phyloP scores from a whole-genome alignment of 2,329 filamentous ascomycete species.

The Cladosporium sphaerospermum region DNA sequence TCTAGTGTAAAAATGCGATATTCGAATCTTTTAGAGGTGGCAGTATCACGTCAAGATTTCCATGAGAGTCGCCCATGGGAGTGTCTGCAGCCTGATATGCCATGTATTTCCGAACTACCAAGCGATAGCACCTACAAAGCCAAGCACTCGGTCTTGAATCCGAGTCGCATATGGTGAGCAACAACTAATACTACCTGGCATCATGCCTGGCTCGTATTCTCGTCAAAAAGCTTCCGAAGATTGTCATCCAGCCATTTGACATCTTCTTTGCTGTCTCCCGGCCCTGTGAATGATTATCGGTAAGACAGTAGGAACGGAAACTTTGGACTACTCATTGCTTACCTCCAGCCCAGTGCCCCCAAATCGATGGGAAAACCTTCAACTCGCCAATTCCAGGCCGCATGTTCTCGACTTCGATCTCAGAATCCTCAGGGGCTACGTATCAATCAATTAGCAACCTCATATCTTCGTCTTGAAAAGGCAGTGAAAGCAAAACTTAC shows the following conservation, averaged over 20 bases:
- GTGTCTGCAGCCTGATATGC: no score
- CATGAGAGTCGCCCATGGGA: no score
- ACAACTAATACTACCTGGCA: neutral
- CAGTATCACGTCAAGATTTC: no score
- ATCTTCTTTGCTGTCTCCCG: conserved; percentile 64
- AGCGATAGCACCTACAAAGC: no score
- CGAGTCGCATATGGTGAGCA: neutral
- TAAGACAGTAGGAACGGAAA: neutral
- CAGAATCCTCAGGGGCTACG: conserved; percentile 64
- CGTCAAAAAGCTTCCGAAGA: conserved; percentile 47
- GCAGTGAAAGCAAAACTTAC: conserved; percentile 37
- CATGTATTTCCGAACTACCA: no score
- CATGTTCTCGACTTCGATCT: conserved; percentile 64
- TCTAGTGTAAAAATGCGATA: no score
- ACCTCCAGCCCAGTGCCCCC: conserved; percentile 46
- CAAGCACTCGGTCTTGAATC: no score
- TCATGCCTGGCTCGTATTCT: neutral
- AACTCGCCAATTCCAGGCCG: conserved; percentile 51
- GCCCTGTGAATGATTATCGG: conserved; percentile 39
- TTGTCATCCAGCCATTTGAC: conserved; percentile 64
- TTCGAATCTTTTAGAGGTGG: no score
- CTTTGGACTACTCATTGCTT: conserved; percentile 24
- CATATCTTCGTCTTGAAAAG: neutral
- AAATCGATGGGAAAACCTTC: conserved; percentile 38
- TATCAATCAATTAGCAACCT: conserved; percentile 12